Percentiles rank a stretch among this genome's conserved stretches.
phyloP scores from a whole-genome alignment of 805 yeast species.

The Yamadazyma takamatsuzukensis region DNA sequence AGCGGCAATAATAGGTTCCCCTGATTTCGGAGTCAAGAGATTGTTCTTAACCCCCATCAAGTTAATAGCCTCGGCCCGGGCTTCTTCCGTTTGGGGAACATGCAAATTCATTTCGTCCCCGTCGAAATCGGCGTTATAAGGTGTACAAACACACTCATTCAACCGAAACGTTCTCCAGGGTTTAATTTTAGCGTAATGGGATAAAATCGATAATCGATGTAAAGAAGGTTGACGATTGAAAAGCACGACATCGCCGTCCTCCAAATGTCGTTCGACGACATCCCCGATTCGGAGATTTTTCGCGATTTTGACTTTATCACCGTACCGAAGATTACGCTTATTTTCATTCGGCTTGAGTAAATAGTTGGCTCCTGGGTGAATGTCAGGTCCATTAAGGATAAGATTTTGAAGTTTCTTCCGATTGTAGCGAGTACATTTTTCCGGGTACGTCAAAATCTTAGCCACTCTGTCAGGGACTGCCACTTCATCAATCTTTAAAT shows the following conservation, averaged over 20 bases:
- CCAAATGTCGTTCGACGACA: slow-evolving; percentile 92
- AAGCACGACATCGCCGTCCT: slow-evolving; percentile 93
- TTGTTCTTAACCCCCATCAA: slow-evolving; percentile 98
- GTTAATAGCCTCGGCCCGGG: slow-evolving; percentile 97
- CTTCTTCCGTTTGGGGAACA: slow-evolving; percentile 98
- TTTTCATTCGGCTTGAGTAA: slow-evolving; percentile 76
- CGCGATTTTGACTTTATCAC: slow-evolving; percentile 78
- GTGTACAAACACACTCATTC: slow-evolving; percentile 98
- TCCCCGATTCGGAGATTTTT: slow-evolving; percentile 80
- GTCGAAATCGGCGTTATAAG: slow-evolving; percentile 98
- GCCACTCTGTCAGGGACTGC: slow-evolving; percentile 98
- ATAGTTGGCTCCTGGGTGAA: slow-evolving; percentile 97
- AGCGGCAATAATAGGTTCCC: slow-evolving; percentile 99
- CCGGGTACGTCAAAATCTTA: slow-evolving; percentile 93
- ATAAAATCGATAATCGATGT: slow-evolving; percentile 88
- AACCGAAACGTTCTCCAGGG: slow-evolving; percentile 98
- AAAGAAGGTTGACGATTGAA: slow-evolving; percentile 98
- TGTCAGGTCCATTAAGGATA: slow-evolving; percentile 78
- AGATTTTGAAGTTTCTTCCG: slow-evolving; percentile 69
- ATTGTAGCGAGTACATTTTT: slow-evolving; percentile 86
- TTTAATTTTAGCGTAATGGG: slow-evolving; percentile 92
- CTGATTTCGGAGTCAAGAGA: slow-evolving; percentile 91
- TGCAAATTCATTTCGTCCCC: slow-evolving; percentile 99
- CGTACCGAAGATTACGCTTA: slow-evolving; percentile 84
- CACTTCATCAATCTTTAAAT: slow-evolving; percentile 89